Conservation (phyloP, 1,284 basidiomycete genomes). For the Boletellus deceptivus region DNA sequence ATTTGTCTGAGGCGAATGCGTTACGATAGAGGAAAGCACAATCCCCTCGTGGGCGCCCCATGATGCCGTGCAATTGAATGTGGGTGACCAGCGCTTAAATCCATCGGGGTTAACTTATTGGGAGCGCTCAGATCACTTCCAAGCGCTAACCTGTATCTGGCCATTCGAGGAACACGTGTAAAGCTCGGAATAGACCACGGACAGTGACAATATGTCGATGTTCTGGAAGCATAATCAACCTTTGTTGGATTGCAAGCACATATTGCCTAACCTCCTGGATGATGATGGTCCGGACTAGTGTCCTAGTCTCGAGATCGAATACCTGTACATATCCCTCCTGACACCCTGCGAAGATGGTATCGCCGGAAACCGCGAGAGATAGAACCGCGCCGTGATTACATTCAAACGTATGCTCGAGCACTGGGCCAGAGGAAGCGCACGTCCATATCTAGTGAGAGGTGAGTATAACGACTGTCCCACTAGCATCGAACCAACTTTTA, state of each 20-base stretch:
- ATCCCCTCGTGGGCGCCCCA: constrained; percentile 83
- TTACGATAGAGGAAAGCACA: constrained; percentile 73
- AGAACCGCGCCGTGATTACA: constrained; percentile 72
- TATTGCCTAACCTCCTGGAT: constrained; percentile 65
- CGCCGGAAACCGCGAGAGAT: constrained; percentile 73
- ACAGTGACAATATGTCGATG: constrained; percentile 78
- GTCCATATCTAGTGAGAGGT: constrained; percentile 62
- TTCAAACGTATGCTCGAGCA: constrained; percentile 59
- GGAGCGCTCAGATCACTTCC: not conserved
- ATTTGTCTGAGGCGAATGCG: constrained; percentile 31
- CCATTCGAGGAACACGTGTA: constrained; percentile 87
- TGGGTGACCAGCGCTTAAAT: constrained; percentile 69
- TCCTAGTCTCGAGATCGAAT: constrained; percentile 88
- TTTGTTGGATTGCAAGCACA: not conserved
- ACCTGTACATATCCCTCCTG: constrained; percentile 94
- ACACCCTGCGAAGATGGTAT: constrained; percentile 87
- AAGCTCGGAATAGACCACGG: constrained; percentile 71
- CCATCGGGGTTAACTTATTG: constrained; percentile 4
- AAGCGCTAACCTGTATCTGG: constrained; percentile 58
- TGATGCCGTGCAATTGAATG: constrained; percentile 79
- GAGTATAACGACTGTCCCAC: not conserved
- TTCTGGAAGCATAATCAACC: constrained; percentile 40
- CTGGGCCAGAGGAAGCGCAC: constrained; percentile 47
- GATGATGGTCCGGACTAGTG: constrained; percentile 81
- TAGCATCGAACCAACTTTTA: constrained; percentile 57